Evolutionary conservation across 1,284 basidiomycete species (phyloP), one percentile per base, ranked within the genome.

Genomic region (Marasmius sp.): DNA sequence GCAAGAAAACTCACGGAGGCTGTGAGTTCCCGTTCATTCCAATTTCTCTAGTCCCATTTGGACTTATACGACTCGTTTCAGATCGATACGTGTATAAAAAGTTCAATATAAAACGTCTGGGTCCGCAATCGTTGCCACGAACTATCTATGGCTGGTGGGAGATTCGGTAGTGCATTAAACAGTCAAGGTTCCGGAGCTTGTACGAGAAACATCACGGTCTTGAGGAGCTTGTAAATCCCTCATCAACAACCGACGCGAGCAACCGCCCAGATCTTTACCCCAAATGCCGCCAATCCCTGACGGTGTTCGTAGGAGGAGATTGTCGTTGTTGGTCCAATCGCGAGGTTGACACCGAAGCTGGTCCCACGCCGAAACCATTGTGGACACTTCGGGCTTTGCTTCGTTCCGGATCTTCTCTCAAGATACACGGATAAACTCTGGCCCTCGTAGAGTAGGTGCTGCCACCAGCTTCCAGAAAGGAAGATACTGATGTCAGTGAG

Each of bases 261-360:
- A 27, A 27, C 27, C 27, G 27, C 27, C 27, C 27, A 27, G 5
- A 27, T 27, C 27, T 27, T 27, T 27, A 27, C 27, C 27, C 36
- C 39, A 39, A 27, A 58, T 53, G 68, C 49, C 66, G 56, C 51
- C n/a, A n/a, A n/a, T n/a, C n/a, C n/a, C n/a, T n/a, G n/a, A n/a
- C 56, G 61, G 20, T 43, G 20, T 12, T 12, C 58, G 27, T 65
- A 94, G 88, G 91, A 93, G 63, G 83, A 88, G 27, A 84, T 92
- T 9, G 82, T 86, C 50, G 83, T 93, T 20, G 88, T 96, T 11
- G 95, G 95, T 0, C 84, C 95, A 12, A 89, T 97, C 65, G 85
- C 89, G 11, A 95, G 94, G 74, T 81, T 96, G 11, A 86, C 85
- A 54, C 27, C 5, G 90, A 95, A 68, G 80, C 83, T 0, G 87